Evolutionary conservation across 257 asterid genomes (phyloP), one percentile per base, ranked within the genome.

Genomic region (Nicotiana tabacum): DNA sequence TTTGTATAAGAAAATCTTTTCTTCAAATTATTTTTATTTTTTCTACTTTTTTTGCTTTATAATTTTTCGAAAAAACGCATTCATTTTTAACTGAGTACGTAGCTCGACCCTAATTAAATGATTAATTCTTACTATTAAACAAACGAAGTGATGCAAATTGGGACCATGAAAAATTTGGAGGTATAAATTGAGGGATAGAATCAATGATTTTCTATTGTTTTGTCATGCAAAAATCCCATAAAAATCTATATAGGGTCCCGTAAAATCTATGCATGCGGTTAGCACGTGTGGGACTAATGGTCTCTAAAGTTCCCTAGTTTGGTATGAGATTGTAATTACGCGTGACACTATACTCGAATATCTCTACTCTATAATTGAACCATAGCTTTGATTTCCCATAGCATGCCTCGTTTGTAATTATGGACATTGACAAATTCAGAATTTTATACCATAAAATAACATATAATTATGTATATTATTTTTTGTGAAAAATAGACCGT

Each of bases 201-300:
- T 43, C 11, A 43, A 74, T 51, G 27, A 51, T 24, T 74, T 51
- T 48, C 9, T 27, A 48, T 74, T 74, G 0, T 24, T 74, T 27
- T 27, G 0, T 27, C 6, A 48, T 24, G 15, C 4, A 61, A 69
- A 74, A 48, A 74, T 48, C 62, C 4, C 1, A 72, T 21, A 72
- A 65, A 70, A 0, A 70, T 43, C 11, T 70, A 69, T 4, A 74
- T 74, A 27, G 80, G 62, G 80, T 27, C 62, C 62, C 0, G 9
- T 65, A 39, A 1, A 17, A 13, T 65, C 4, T 65, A 8, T 74
- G 62, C 43, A 74, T 33, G 64, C 64, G 43, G 43, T 74, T 74
- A 51, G 80, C 80, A 74, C 80, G 43, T 74, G 64, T 24, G 43
- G 64, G 53, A 61, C 61, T 11, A 74, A 27, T 74, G 80, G 80